A percentile compares a stretch with the other conserved stretches of the same genome.
Evolutionary conservation across 129 eudicot genomes (phyloP).

Genomic region (Scalesia atractyloides): DNA sequence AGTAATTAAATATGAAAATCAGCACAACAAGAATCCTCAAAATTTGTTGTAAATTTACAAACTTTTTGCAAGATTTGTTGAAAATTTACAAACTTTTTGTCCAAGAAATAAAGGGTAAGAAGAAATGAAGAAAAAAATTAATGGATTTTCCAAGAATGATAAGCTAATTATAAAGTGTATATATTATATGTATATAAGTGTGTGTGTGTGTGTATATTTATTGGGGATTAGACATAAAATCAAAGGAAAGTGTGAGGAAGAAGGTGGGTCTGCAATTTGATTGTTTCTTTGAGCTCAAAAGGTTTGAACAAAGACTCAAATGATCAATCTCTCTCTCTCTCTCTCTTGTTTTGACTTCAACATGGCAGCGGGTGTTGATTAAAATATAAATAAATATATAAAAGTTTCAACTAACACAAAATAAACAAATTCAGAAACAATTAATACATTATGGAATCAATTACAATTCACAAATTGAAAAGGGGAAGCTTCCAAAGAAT

Average conservation of each 20-base stretch:
- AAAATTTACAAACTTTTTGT: neutral
- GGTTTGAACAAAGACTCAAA: conserved; percentile 45
- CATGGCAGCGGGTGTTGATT: conserved; percentile 27
- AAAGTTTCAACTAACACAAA: conserved; percentile 28
- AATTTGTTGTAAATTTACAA: conserved; percentile 25
- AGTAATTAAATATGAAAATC: conserved; percentile 28
- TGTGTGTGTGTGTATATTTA: conserved; percentile 1
- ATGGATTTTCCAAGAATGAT: conserved; percentile 12
- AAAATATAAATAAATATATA: conserved; percentile 13
- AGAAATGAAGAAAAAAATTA: conserved; percentile 28
- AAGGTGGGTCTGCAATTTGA: conserved; percentile 30
- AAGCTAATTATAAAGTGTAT: conserved; percentile 15
- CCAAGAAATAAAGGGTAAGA: conserved; percentile 2
- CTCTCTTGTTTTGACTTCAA: conserved; percentile 41
- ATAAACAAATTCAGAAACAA: conserved; percentile 22
- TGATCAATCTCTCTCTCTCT: conserved; percentile 29
- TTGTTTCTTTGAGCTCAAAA: conserved; percentile 37
- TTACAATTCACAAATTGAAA: conserved; percentile 16
- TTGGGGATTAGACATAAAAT: neutral
- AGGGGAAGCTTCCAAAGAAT: conserved; percentile 32
- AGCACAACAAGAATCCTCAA: conserved; percentile 15
- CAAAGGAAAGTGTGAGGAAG: conserved; percentile 33
- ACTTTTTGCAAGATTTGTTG: conserved; percentile 9
- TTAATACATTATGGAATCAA: conserved; percentile 23
- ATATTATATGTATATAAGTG: neutral